Evolutionary conservation across 257 asterid species (phyloP).

Genomic region (Buddleja alternifolia): DNA sequence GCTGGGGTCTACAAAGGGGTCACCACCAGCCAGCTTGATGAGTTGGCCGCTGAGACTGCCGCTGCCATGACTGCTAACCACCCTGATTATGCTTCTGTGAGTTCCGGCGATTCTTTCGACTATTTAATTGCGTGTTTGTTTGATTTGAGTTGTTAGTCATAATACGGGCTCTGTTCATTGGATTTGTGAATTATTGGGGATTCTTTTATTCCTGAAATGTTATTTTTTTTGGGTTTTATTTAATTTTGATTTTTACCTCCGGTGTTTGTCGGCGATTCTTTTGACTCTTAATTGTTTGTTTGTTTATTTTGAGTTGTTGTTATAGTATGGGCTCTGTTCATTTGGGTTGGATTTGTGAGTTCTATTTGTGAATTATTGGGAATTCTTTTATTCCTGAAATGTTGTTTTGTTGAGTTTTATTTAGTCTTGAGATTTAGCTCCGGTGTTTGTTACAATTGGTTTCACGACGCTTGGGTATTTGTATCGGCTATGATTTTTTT

Average conservation of each 20-base stretch:
- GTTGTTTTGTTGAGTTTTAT: background rate
- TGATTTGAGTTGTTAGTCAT: background rate
- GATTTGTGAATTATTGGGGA: background rate
- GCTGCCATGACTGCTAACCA: conserved; percentile 94
- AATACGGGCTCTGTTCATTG: background rate
- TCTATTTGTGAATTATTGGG: background rate
- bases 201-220: background rate
- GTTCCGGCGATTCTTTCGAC: conserved; percentile 29
- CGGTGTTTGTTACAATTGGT: conserved; percentile 74
- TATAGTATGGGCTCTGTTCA: conserved; percentile 1
- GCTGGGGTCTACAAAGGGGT: conserved; percentile 95
- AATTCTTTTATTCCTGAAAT: background rate
- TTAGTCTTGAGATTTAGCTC: conserved; percentile 31
- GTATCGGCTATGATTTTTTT: too few species aligned
- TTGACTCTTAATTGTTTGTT: background rate
- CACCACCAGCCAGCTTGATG: conserved; percentile 96
- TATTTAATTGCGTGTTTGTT: background rate
- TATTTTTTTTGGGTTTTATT: too few species aligned
- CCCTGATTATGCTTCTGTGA: conserved; percentile 93
- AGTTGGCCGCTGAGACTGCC: conserved; percentile 97
- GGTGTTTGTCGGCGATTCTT: conserved; percentile 46
- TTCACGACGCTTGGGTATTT: too few species aligned
- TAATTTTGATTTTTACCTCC: conserved; percentile 35
- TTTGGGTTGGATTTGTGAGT: background rate
- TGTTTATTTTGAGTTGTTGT: too few species aligned